Base-by-base conservation (phyloP, 805 yeast genomes). In the Cyberlindnera sargentensis region DNA sequence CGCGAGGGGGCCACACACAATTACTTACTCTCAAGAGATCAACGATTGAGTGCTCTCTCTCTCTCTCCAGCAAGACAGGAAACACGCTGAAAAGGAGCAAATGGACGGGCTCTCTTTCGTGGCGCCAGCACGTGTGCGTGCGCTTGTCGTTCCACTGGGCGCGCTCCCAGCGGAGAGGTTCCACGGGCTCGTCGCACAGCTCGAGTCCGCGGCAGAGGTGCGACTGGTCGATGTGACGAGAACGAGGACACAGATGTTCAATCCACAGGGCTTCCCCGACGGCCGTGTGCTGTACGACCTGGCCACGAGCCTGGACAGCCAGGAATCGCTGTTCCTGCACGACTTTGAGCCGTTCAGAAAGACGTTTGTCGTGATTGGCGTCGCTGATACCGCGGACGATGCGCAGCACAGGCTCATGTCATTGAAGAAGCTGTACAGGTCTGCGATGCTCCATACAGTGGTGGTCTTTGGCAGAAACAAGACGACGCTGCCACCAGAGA, bases 261-360 rank as follows among this genome's bases (percentile, higher is more conserved):
- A 84, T 52, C 96, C 98, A 2, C 93, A 82, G 56, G 82, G 83
- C 0, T 85, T 78, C 54, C 96, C 97, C 1, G 72, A 73, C 40
- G 98, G 98, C 0, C 65, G 82, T 40, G 62, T 91, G 1, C 60
- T 80, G 10, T 85, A 75, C 55, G 80, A 80, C 44, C 78, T 78
- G 49, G 61, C 64, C 9, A 62, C 73, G 2, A 53, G 73, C 0
- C 56, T 65, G 6, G 66, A 73, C 2, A 82, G 77, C 43, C 71
- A 70, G n/a, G 80, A 77, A 34, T 72, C 83, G 27, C 63, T 80
- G 6, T 81, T 84, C 42, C 66, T 91, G 35, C 86, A 84, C 52
- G 98, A 91, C 61, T 79, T 91, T 49, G 97, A 93, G 63, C 95
- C 96, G 1, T 88, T 76, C 62, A 66, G 97, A 41, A 87, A 88